Evolutionary conservation across 495 filamentous ascomycete genomes (phyloP).

Genomic region (Tuber magnatum): DNA sequence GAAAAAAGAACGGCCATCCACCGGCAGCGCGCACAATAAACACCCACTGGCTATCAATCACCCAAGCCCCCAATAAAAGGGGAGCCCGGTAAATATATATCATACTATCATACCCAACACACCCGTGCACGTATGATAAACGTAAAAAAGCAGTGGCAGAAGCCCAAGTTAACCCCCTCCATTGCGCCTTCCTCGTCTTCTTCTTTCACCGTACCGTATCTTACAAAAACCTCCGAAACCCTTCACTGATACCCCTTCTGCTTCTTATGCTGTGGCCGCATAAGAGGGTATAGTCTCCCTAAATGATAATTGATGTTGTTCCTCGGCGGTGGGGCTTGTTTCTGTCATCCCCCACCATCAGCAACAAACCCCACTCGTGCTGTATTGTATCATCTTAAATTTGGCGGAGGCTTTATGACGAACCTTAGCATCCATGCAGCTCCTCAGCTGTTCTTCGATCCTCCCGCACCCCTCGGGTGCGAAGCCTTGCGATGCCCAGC

Average conservation of each 20-base stretch:
- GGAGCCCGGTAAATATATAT: background rate
- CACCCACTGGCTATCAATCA: background rate
- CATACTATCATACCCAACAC: background rate
- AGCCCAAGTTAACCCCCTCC: background rate
- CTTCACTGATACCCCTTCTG: conserved; percentile 48
- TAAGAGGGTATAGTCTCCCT: conserved; percentile 72
- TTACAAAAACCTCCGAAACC: conserved; percentile 6
- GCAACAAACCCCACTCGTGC: background rate
- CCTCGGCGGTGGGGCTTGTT: conserved; percentile 57
- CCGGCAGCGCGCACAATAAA: background rate
- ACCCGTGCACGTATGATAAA: background rate
- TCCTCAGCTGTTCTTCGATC: conserved; percentile 70
- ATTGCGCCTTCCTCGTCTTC: background rate
- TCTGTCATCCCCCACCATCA: conserved; percentile 43
- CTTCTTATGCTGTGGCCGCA: conserved; percentile 64
- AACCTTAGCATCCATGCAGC: conserved; percentile 90
- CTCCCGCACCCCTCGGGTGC: conserved; percentile 64
- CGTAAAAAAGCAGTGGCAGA: background rate
- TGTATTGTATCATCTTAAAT: background rate
- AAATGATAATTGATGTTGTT: conserved; percentile 96
- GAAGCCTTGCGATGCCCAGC: conserved; percentile 87
- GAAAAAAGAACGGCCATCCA: background rate
- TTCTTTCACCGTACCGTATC: background rate
- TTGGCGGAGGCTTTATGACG: conserved; percentile 18
- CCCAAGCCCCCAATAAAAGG: background rate